phyloP scores from a whole-genome alignment of 441 rosid species.

The Bocquillonia castaneifolia region DNA sequence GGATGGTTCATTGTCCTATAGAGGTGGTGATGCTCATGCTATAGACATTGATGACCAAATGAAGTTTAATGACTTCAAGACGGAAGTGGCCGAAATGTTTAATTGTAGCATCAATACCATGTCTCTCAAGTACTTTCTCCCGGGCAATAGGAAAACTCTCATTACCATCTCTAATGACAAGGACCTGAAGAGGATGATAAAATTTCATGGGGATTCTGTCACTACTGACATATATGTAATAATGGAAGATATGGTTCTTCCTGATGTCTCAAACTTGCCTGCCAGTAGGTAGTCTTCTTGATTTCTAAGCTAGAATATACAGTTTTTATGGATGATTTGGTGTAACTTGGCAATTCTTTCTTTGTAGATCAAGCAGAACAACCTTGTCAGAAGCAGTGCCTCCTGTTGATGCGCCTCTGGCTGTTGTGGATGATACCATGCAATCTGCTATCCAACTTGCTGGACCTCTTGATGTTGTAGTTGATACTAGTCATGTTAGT shows the following conservation, averaged over 20 bases:
- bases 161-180: constrained; percentile 83
- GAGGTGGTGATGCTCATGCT: constrained; percentile 88
- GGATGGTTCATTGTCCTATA: constrained; percentile 56
- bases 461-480: constrained; percentile 40
- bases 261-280: constrained; percentile 70
- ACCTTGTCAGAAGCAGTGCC: constrained; percentile 66
- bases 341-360: constrained; percentile 19
- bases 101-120: constrained; percentile 44
- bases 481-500: constrained; percentile 40
- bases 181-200: constrained; percentile 80
- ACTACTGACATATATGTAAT: constrained; percentile 58
- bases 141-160: constrained; percentile 72
- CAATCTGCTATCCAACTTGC: constrained; percentile 41
- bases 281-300: constrained; percentile 64
- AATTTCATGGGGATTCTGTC: constrained; percentile 56
- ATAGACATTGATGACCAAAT: constrained; percentile 69
- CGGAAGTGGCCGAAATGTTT: constrained; percentile 84
- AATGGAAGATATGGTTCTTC: constrained; percentile 51
- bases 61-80: constrained; percentile 56
- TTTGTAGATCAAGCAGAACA: constrained; percentile 78
- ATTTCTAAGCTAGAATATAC: constrained; percentile 16
- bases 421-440: constrained; percentile 42
- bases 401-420: constrained; percentile 36
- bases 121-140: constrained; percentile 76
- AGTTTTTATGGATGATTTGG: constrained; percentile 3